Base-by-base conservation (phyloP, 139 green algal species). In the Pycnococcus provasolii region DNA sequence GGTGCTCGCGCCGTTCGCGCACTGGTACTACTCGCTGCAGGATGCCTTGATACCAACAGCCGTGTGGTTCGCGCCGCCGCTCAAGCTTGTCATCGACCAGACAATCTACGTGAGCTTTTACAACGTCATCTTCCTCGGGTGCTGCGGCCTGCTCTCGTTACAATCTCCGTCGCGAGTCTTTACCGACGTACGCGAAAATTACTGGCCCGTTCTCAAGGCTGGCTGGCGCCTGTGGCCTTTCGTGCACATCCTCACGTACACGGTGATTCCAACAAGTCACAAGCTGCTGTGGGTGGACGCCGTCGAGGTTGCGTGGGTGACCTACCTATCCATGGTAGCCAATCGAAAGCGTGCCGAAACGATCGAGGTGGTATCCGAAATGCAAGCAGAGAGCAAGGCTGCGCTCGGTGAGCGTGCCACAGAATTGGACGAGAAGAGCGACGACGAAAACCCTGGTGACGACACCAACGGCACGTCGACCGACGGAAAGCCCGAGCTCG, bases 141-240 rank as follows among this genome's bases (percentile, higher is more conserved):
- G 77, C 45, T 67, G 80, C 43, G 73, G 71, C 4, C 41, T 62
- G 37, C 50, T 83, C 52, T 69, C 70, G 60, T 42, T 69, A 4
- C 67, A 79, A 42, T 54, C 55, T 5, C 77, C 77, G 47, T 3
- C 26, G n/a, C 15, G 40, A 1, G 75, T 80, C 55, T 41, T 66
- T 3, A 53, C 4, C 39, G 68, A 63, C 9, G 48, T 80, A 9
- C 44, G 62, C 42, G 37, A 46, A 9, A 76, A 62, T 9, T 77
- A 66, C 60, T 80, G 50, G 52, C 37, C 52, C 45, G 45, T 75
- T 26, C 58, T 79, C 42, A 72, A 68, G 44, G 78, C 74, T 8
- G 78, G 78, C 13, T 83, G 78, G 78, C 67, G 66, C 45, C 15
- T 83, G 39, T 83, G 78, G 78, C 78, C 78, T 6, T 60, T 80